Evolutionary conservation across 345 rosid species (phyloP), one percentile per base, ranked within the genome.

Genomic region (Capsella bursapastoris): DNA sequence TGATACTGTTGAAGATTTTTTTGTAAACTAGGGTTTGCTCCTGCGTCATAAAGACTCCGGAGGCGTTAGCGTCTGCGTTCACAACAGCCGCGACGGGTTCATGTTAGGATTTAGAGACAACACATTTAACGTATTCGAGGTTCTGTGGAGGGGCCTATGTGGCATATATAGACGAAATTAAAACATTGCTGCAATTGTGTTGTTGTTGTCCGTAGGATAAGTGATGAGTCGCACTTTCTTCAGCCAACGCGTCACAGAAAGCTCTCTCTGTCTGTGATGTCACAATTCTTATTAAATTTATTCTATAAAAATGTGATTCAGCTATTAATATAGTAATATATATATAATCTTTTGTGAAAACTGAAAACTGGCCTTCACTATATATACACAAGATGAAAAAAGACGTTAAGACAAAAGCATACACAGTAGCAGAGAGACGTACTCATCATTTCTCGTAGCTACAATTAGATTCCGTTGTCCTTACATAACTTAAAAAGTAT

Each of bases 161-260:
- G 44, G 31, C 25, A 22, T 22, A 22, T 22, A 59, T 25, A 59
- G 15, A 38, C 47, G 47, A 37, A 37, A 59, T 22, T 16, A 57
- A 28, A 14, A 31, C 52, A 25, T 15, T 56, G 40, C 16, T 37
- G 44, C n/a, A 35, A 57, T 38, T 38, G 61, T 57, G n/a, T 35
- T 57, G 41, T 51, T 52, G 34, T 52, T 27, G 57, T 52, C 34
- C 27, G 15, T 52, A 27, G 15, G 34, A 52, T 27, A 52, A 52
- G 34, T 27, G 34, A 52, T 52, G 57, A 52, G 57, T 52, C 57
- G 34, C 57, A 52, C 31, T 52, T 10, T 52, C 57, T 52, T 27
- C 4, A 27, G 8, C 57, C 15, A 27, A 52, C 57, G 57, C 15
- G 57, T 27, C 34, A 52, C 34, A 12, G 3, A 5, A 28, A 3